Evolutionary conservation across 2,329 filamentous ascomycete genomes (phyloP), one percentile per base, ranked within the genome.

Genomic region (Cladosporium colombiae): DNA sequence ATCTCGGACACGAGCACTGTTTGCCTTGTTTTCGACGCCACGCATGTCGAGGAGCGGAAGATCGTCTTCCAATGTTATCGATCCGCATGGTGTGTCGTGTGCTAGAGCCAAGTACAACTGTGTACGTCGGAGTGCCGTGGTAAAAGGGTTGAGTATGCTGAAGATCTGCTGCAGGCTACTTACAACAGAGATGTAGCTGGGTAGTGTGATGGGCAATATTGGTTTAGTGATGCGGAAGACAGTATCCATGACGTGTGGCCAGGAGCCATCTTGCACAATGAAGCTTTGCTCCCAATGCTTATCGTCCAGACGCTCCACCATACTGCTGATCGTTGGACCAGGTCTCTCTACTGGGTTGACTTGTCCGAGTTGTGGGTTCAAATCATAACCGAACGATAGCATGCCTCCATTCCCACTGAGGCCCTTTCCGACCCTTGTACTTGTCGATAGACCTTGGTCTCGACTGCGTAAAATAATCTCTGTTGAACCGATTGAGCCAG

Each of bases 61-160:
- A 72, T 89, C 86, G 55, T 88, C 77, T 68, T 86, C 81, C 7
- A 91, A 78, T 0, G 82, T 83, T 56, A 90, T 73, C 8, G 82
- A 82, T 1, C 85, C 87, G 75, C 90, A 86, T 70, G 87, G 78
- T 79, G 83, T 86, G 69, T 89, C 88, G 70, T 90, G 87, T 1
- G 84, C 86, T 86, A 90, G 89, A 72, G 89, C 81, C 4, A 91
- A 80, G 72, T 89, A 90, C 0, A 87, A 82, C 66, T 88, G 85
- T 0, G 29, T 31, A 21, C 16, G 16, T 33, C 27, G 27, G 3
- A 55, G 27, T 21, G 52, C 52, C 1, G 27, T 3, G 16, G 52
- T 55, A 10, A 55, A 55, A 1, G 52, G 52, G 4, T 55, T 23
- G 7, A 55, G 18, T 5, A 55, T 5, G 8, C 52, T 55, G 27